Evolutionary conservation across 805 yeast genomes (phyloP), one percentile per base, ranked within the genome.

Genomic region (Candida insectorum): DNA sequence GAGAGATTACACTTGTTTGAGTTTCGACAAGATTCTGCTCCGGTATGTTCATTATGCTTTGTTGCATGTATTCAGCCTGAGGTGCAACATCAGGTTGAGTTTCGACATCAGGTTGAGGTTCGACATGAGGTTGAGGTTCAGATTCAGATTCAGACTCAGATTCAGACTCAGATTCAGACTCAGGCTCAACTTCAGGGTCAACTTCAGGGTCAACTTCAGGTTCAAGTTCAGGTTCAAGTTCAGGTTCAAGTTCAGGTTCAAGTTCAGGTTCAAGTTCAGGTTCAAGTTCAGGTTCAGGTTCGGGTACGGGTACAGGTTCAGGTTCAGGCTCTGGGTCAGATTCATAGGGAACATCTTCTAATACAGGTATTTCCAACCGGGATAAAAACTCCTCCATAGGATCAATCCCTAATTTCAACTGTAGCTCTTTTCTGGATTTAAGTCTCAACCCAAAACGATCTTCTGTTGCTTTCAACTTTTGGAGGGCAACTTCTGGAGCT

Each of bases 391-490:
- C 26, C 11, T 13, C 38, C 31, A 39, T 28, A 2, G 43, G 43
- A 19, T 42, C 43, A 6, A 42, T 6, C 6, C 43, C 39, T 16
- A 37, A 29, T 17, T 31, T 24, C 11, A 30, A 8, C 33, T 54
- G 56, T 18, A 55, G 34, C 4, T 43, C 47, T 11, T 40, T 39
- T 20, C 51, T 49, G 1, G 47, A 45, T n/a, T 39, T 41, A 16
- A 59, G 40, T 21, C 45, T 44, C 9, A 58, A 40, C 19, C 55
- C 41, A 31, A 41, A 58, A 31, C 48, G 58, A 8, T 33, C 28
- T 31, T 56, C 62, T 1, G 51, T 48, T 19, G 47, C 52, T 32
- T 39, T 43, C 17, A 58, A 45, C 21, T 51, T 43, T 11, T 33
- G 26, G 13, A 59, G 37, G 3, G 45, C 44, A 0, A 28, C 45